Base-by-base conservation (phyloP, 106 monocot species). In the Ottelia alismoides region DNA sequence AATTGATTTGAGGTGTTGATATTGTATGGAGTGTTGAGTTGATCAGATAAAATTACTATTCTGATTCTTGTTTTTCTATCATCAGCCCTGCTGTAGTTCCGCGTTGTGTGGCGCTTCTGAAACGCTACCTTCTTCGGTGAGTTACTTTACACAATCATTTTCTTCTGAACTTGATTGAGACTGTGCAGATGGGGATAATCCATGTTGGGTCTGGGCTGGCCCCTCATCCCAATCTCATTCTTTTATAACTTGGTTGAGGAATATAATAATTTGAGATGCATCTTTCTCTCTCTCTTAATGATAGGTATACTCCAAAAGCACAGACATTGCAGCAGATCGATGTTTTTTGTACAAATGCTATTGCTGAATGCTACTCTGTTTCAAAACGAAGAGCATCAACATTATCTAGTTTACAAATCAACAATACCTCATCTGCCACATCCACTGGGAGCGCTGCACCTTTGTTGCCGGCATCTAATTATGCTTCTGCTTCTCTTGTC, bases 21-120 rank as follows among this genome's bases (percentile, higher is more conserved):
- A n/a, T n/a, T n/a, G n/a, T n/a, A n/a, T n/a, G n/a, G n/a, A n/a
- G n/a, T n/a, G n/a, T n/a, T n/a, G n/a, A n/a, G n/a, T n/a, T n/a
- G n/a, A n/a, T n/a, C n/a, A n/a, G n/a, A n/a, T n/a, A n/a, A n/a
- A n/a, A n/a, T n/a, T n/a, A n/a, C n/a, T n/a, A n/a, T n/a, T n/a
- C n/a, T n/a, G n/a, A 7, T 29, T 11, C 23, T 59, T 22, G 11
- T 22, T 58, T 43, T 43, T 59, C 22, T 59, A 12, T 3, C 24
- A 2, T 29, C 85, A 98, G 98, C 68, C 98, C 98, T 30, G 85
- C 90, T 31, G 90, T 98, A 49, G 82, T 98, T 56, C 75, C 90
- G 20, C 74, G 85, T 27, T 98, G 98, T 46, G 75, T 90, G 28
- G 72, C 76, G 27, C 53, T 98, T 25, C 70, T 98, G 69, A 98